These are phyloP conservation scores for Diaporthe destruens DNA, from an alignment of 2,329 filamentous ascomycete genomes.

Conservation along the genomic window DNA sequence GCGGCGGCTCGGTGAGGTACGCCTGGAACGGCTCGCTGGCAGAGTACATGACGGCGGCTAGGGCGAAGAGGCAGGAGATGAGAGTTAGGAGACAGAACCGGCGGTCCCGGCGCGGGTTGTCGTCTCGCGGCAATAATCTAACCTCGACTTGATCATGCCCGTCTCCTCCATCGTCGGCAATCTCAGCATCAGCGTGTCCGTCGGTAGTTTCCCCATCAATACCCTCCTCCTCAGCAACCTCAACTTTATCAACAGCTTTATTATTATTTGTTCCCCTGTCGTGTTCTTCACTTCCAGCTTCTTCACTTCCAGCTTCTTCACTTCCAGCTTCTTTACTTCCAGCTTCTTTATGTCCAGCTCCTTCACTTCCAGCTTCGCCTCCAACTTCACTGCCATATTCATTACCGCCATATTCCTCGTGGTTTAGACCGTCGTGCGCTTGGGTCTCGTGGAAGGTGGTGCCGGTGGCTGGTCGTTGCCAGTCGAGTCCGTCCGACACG, in stretches of 20 bases:
- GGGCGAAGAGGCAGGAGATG: not conserved
- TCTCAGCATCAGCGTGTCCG: not conserved
- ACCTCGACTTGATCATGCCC: not conserved
- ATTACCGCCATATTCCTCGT: not conserved
- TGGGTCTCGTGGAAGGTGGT: not conserved
- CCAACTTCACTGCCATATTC: not conserved
- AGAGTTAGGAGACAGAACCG: not conserved
- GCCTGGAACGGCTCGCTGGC: not conserved
- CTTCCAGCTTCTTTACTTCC: too few relatives aligned
- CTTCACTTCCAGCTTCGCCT: too few relatives aligned
- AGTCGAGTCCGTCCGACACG: not conserved
- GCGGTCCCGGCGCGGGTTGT: not conserved
- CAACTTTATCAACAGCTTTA: not conserved
- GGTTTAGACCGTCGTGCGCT: not conserved
- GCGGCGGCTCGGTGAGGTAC: too few relatives aligned
- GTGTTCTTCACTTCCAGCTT: too few relatives aligned
- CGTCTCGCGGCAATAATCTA: not conserved
- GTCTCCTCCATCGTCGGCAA: not conserved
- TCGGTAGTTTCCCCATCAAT: not conserved
- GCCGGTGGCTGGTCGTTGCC: not conserved
- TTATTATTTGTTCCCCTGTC: too few relatives aligned
- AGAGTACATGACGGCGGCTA: not conserved
- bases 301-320: too few relatives aligned
- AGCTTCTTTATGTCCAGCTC: too few relatives aligned
- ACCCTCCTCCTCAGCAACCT: not conserved